Evolutionary conservation across 2,329 filamentous ascomycete species (phyloP), one percentile per base, ranked within the genome.

Genomic region (Eutypella sp.): DNA sequence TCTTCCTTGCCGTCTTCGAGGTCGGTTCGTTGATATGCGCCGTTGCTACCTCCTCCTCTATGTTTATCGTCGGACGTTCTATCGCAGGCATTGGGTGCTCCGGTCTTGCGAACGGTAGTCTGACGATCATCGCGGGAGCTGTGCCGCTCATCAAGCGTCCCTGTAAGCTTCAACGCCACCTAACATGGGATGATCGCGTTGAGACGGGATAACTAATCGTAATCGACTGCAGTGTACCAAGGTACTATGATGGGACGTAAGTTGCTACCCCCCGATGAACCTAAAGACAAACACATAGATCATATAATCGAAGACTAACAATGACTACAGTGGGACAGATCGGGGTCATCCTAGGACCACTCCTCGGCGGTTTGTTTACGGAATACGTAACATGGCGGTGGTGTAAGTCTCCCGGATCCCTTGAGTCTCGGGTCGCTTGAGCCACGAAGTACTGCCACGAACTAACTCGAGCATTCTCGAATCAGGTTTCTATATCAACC

Each of bases 11-110:
- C 29, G 45, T 79, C 34, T 82, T 83, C 49, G 76, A 81, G 54
- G 19, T 80, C 1, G 79, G 79, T 2, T 78, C 74, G 0, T 52
- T 76, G 3, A 58, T 83, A n/a, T 82, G 78, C 49, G 79, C 63
- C 45, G 51, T 69, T 42, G 72, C 78, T 0, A 63, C 56, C 1
- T 73, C 67, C 9, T 76, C 74, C 0, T 52, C 61, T 0, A 75
- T 76, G 65, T 69, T 82, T 43, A 82, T 82, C 43, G 56, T 74
- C 8, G 77, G 78, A 2, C 70, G 79, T 4, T 72, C 74, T 3
- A 60, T 82, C 3, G 74, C 78, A 0, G 79, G 79, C 0, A 50
- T 73, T 0, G 79, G 79, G 1, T 68, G 67, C 1, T 69, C 77
- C 1, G 79, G 73, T 0, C 51, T 82, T 2, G 66, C 71, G 45